A percentile compares a stretch with the other conserved stretches of the same genome.
Evolutionary conservation across 1,139 yeast species (phyloP).

Genomic region (Kurtzmaniella natalensis): DNA sequence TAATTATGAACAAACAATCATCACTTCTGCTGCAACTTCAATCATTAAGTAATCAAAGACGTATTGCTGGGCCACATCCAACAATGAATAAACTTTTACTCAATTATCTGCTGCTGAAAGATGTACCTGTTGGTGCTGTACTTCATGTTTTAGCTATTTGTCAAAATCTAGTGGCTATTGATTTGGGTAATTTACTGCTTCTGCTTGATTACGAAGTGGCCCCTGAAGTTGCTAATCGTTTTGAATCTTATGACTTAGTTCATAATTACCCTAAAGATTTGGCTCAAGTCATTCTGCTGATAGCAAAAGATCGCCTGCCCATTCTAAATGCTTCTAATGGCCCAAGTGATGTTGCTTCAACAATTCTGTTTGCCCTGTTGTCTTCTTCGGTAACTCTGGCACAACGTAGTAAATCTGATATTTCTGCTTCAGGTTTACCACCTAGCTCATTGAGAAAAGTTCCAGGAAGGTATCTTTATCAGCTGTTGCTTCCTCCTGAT

Average conservation of each 20-base stretch:
- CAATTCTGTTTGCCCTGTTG: slow-evolving; percentile 1
- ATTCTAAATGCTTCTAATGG: neutral
- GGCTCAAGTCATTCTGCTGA: slow-evolving; percentile 7
- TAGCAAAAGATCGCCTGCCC: neutral
- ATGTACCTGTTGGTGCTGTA: slow-evolving; percentile 65
- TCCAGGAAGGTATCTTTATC: neutral
- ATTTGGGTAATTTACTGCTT: slow-evolving; percentile 52
- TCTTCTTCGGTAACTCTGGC: slow-evolving; percentile 4
- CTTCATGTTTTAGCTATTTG: slow-evolving; percentile 58
- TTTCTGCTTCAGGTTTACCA: neutral
- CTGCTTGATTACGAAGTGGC: slow-evolving; percentile 56
- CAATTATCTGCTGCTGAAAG: slow-evolving; percentile 56
- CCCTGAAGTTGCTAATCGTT: slow-evolving; percentile 27
- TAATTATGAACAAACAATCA: neutral
- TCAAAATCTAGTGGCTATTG: slow-evolving; percentile 46
- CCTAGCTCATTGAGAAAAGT: slow-evolving; percentile 4
- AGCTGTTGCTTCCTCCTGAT: slow-evolving; percentile 1
- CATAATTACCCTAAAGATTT: slow-evolving; percentile 35
- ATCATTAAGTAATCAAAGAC: neutral
- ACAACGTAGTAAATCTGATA: neutral
- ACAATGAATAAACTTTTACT: slow-evolving; percentile 51
- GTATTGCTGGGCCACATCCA: slow-evolving; percentile 42
- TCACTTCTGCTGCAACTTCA: neutral
- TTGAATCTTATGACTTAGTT: slow-evolving; percentile 36
- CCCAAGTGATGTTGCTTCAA: slow-evolving; percentile 1